A percentile compares a stretch with the other conserved stretches of the same genome.
phyloP scores from a whole-genome alignment of 2,329 filamentous ascomycete species.

The Penicillium sp. region DNA sequence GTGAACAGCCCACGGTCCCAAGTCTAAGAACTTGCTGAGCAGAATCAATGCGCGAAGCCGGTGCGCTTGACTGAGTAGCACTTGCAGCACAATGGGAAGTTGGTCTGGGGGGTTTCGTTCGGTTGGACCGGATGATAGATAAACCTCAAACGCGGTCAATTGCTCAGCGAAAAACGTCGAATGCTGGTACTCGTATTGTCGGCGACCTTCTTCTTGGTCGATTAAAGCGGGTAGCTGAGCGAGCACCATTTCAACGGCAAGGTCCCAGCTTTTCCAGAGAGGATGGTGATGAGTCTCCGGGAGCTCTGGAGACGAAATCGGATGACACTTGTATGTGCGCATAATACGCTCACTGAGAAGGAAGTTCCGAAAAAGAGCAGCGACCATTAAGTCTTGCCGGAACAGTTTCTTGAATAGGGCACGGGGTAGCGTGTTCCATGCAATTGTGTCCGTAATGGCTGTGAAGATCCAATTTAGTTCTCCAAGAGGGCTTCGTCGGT shows the following conservation, averaged over 20 bases:
- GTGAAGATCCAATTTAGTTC: slow-evolving; percentile 99
- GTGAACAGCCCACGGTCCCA: slow-evolving; percentile 98
- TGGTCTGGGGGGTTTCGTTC: slow-evolving; percentile 87
- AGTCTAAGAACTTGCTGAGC: slow-evolving; percentile 85
- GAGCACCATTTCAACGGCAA: slow-evolving; percentile 91
- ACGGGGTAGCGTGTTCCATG: slow-evolving; percentile 89
- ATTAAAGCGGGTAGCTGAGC: slow-evolving; percentile 77
- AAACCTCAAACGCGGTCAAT: slow-evolving; percentile 93
- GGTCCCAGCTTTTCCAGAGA: slow-evolving; percentile 95
- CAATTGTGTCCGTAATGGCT: slow-evolving; percentile 96
- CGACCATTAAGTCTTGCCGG: slow-evolving; percentile 97
- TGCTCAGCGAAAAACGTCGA: slow-evolving; percentile 97
- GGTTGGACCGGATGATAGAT: slow-evolving; percentile 75
- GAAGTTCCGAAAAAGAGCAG: slow-evolving; percentile 92
- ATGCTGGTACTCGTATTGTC: slow-evolving; percentile 84
- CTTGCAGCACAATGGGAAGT: slow-evolving; percentile 90
- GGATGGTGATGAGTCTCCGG: slow-evolving; percentile 93
- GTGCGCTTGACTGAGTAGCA: slow-evolving; percentile 92
- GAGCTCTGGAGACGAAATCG: slow-evolving; percentile 84
- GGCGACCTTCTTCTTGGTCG: slow-evolving; percentile 67
- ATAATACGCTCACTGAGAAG: slow-evolving; percentile 91
- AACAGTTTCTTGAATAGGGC: slow-evolving; percentile 95
- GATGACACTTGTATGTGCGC: slow-evolving; percentile 92
- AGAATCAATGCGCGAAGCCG: slow-evolving; percentile 84
- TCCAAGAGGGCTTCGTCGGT: slow-evolving; percentile 85